A percentile compares a stretch with the other conserved stretches of the same genome.
phyloP scores from a whole-genome alignment of 2,329 filamentous ascomycete species.

The Colletotrichum liaoningense region DNA sequence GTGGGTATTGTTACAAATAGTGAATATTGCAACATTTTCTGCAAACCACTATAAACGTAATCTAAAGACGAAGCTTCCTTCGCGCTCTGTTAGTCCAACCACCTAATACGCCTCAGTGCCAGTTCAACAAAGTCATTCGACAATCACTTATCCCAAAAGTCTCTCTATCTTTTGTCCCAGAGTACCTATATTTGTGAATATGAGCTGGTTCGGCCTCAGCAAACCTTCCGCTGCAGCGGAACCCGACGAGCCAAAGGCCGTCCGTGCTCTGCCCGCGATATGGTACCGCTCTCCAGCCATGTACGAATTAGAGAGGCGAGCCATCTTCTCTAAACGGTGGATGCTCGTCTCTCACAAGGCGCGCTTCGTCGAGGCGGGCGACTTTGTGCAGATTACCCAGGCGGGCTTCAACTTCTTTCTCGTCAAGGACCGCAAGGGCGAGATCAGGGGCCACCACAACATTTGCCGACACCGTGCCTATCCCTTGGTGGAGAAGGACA shows the following conservation, averaged over 20 bases:
- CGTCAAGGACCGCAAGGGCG: conserved; percentile 32
- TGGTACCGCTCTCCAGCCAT: conserved; percentile 44
- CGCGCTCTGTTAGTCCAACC: not conserved
- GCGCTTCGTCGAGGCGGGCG: conserved; percentile 33
- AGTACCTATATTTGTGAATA: not conserved
- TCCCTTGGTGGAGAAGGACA: conserved; percentile 35
- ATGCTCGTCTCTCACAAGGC: conserved; percentile 40
- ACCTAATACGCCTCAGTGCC: too few relatives aligned
- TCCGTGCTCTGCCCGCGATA: conserved; percentile 38
- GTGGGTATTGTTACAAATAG: not conserved
- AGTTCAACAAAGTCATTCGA: not conserved
- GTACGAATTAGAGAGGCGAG: conserved; percentile 53
- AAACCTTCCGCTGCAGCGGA: not conserved
- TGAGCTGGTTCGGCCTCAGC: not conserved
- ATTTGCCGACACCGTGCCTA: conserved; percentile 37
- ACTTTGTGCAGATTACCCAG: conserved; percentile 33
- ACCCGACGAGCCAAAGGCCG: not conserved
- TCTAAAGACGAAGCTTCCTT: not conserved
- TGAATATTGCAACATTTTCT: not conserved
- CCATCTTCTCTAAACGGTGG: conserved; percentile 52
- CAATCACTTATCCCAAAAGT: not conserved
- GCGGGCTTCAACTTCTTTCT: conserved; percentile 37
- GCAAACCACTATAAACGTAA: not conserved
- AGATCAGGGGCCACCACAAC: conserved; percentile 35
- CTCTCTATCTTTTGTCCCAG: not conserved